Evolutionary conservation across 1,284 basidiomycete species (phyloP), one percentile per base, ranked within the genome.

Genomic region (Fomitopsis betulina): DNA sequence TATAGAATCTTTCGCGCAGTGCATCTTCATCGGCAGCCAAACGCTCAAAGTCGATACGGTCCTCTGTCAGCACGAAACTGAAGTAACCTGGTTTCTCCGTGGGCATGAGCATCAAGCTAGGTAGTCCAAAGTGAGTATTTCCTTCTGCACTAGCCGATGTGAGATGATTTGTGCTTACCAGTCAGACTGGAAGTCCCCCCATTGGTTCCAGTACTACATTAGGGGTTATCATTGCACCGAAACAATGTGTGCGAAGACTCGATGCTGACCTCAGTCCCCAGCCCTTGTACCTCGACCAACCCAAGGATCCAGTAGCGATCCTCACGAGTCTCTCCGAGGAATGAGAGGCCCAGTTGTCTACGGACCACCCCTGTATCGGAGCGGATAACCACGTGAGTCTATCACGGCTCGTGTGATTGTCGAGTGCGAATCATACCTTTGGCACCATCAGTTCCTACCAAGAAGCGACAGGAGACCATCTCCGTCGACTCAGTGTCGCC

Each of bases 361-460:
- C 72, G 58, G 8, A 63, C 61, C n/a, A 63, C 57, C 33, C 72
- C 72, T 72, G 21, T 15, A 58, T 61, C 5, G n/a, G n/a, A n/a
- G n/a, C n/a, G n/a, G n/a, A n/a, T 2, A 25, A 8, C 8, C n/a
- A 1, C 10, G n/a, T n/a, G n/a, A n/a, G n/a, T n/a, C n/a, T n/a
- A n/a, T n/a, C 2, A 27, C 25, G 8, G 30, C 10, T 56, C 12
- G 66, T 54, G 12, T 70, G 4, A 63, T 42, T 2, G 27, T 30
- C 30, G 1, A 15, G 5, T 3, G 2, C 30, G 13, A 7, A 15
- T 2, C 4, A 27, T 35, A 74, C 73, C 68, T 65, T 62, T 66
- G 10, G 68, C 73, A 15, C 74, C 75, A 60, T 75, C 74, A 4
- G 72, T 64, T 5, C 74, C 74, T 8, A 75, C 60, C 3, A 76